phyloP scores from a whole-genome alignment of 1,284 basidiomycete genomes.

The Rhizoctonia solani region DNA sequence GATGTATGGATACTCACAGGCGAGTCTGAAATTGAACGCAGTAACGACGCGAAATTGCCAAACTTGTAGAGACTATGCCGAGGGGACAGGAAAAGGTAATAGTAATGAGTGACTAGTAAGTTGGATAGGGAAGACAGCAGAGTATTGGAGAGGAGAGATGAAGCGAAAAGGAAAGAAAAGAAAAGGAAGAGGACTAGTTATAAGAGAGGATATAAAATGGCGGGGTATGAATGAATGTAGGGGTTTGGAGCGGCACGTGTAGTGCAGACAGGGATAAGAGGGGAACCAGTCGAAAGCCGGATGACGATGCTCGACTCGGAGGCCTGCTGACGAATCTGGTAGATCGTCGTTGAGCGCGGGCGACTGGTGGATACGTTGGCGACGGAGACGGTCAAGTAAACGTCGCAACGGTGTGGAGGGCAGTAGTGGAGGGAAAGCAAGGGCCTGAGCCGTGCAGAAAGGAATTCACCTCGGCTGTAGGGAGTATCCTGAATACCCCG shows the following conservation, averaged over 20 bases:
- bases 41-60: conserved; percentile 8
- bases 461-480: conserved; percentile 16
- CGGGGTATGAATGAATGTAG: conserved; percentile 31
- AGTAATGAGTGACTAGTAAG: conserved; percentile 34
- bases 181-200: conserved; percentile 23
- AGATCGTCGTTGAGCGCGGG: conserved; percentile 6
- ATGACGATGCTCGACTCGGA: conserved; percentile 7
- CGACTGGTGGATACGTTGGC: conserved; percentile 16
- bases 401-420: conserved; percentile 22
- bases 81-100: conserved; percentile 7
- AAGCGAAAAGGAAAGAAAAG: no score
- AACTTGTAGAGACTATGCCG: conserved; percentile 21
- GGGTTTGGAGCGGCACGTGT: conserved; percentile 32
- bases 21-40: neutral
- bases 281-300: conserved; percentile 7
- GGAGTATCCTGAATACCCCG: conserved; percentile 18
- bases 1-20: no score
- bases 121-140: conserved; percentile 28
- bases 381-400: conserved; percentile 35
- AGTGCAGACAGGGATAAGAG: conserved; percentile 16
- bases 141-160: conserved; percentile 22
- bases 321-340: conserved; percentile 29
- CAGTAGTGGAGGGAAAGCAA: conserved; percentile 12
- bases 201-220: conserved; percentile 25
- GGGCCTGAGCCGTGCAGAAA: neutral